A percentile compares a stretch with the other conserved stretches of the same genome.
Conservation (phyloP, 495 filamentous ascomycete species). For the Ramalina peruviana region DNA sequence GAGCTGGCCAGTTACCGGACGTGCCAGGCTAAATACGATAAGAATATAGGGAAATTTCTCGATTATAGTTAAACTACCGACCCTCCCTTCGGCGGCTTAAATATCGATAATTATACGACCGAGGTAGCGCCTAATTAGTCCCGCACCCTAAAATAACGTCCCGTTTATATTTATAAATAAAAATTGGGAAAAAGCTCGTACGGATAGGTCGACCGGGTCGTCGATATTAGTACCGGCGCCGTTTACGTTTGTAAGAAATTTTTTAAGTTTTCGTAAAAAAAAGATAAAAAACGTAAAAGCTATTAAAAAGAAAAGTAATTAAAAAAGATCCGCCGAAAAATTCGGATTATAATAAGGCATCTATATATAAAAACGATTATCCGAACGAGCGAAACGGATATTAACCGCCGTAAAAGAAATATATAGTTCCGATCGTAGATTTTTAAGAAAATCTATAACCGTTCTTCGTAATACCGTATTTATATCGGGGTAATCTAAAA, state of each 20-base stretch:
- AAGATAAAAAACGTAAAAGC: slow-evolving; percentile 25
- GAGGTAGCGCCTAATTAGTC: slow-evolving; percentile 38
- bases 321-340: slow-evolving; percentile 34
- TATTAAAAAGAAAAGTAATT: background rate
- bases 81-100: background rate
- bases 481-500: slow-evolving; percentile 3
- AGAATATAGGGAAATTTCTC: background rate
- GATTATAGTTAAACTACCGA: background rate
- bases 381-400: background rate
- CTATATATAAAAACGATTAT: background rate
- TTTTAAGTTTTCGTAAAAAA: slow-evolving; percentile 35
- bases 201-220: slow-evolving; percentile 58
- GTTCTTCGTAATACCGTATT: slow-evolving; percentile 3
- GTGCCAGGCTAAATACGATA: background rate
- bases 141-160: slow-evolving; percentile 41
- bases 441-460: background rate
- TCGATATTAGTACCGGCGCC: slow-evolving; percentile 54
- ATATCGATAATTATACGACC: background rate
- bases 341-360: slow-evolving; percentile 57
- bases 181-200: slow-evolving; percentile 68
- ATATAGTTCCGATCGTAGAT: background rate
- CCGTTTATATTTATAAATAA: slow-evolving; percentile 51
- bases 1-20: background rate
- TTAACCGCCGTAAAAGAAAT: background rate
- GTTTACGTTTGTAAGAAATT: slow-evolving; percentile 63